Conservation (phyloP, 2,329 filamentous ascomycete species). For the Emmonsiellopsis sp. region DNA sequence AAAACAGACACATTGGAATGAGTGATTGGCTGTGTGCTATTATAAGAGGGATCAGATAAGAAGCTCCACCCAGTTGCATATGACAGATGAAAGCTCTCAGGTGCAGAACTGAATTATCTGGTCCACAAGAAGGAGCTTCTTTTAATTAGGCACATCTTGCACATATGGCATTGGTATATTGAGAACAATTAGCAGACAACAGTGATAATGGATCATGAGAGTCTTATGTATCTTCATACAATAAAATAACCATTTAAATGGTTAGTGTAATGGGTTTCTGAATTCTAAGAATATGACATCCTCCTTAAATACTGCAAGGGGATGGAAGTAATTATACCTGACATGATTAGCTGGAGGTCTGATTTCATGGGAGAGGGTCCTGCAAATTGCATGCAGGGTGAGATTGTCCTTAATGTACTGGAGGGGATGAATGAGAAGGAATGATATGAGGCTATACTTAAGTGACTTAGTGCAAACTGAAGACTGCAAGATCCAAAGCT, state of each 20-base stretch:
- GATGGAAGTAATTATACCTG: not conserved
- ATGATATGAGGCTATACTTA: not conserved
- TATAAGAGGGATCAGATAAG: too few relatives aligned
- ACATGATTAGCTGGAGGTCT: not conserved
- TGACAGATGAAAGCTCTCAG: too few relatives aligned
- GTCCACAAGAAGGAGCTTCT: too few relatives aligned
- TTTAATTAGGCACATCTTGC: fast-evolving
- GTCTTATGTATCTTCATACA: not conserved
- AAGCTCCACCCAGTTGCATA: too few relatives aligned
- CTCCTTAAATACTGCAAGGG: not conserved
- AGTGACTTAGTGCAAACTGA: not conserved
- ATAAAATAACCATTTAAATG: not conserved
- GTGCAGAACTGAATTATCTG: too few relatives aligned
- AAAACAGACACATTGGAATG: not conserved
- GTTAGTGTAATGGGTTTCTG: fast-evolving
- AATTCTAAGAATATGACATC: not conserved
- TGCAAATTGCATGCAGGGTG: fast-evolving
- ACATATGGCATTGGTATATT: not conserved
- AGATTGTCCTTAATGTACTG: not conserved
- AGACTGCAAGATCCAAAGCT: too few relatives aligned
- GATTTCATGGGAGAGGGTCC: not conserved
- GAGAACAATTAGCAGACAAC: not conserved
- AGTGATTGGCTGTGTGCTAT: fast-evolving
- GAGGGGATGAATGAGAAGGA: not conserved
- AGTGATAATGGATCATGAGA: not conserved